Evolutionary conservation across 345 rosid genomes (phyloP).

Genomic region (Eutrema japonicum): DNA sequence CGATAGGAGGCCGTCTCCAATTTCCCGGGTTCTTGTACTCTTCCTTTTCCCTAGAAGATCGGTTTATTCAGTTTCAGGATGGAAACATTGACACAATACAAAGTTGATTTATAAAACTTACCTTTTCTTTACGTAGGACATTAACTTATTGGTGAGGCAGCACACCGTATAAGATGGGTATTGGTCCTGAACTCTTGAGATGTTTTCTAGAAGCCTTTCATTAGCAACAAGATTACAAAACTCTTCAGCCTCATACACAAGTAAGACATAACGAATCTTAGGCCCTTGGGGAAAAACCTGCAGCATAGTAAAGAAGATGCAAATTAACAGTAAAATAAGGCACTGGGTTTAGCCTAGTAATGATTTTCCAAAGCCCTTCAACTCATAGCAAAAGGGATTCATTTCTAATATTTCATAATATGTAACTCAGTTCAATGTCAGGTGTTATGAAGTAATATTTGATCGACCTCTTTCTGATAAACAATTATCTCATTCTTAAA

Average conservation of each 20-base stretch:
- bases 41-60: slow-evolving; percentile 69
- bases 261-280: slow-evolving; percentile 60
- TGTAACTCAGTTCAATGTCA: slow-evolving; percentile 1
- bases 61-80: slow-evolving; percentile 27
- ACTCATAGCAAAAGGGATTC: slow-evolving; percentile 2
- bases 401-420: slow-evolving; percentile 9
- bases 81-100: not conserved
- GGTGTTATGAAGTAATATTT: not conserved
- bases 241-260: slow-evolving; percentile 81
- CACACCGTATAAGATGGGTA: slow-evolving; percentile 86
- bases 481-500: not conserved
- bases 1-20: slow-evolving; percentile 83
- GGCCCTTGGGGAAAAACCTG: slow-evolving; percentile 63
- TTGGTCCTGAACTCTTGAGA: slow-evolving; percentile 60
- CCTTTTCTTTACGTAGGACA: slow-evolving; percentile 81
- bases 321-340: slow-evolving; percentile 11
- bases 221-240: slow-evolving; percentile 73
- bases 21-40: slow-evolving; percentile 71
- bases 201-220: slow-evolving; percentile 59
- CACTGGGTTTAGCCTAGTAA: not conserved
- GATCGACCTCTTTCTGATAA: not conserved
- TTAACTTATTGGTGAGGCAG: slow-evolving; percentile 81
- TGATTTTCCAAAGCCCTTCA: slow-evolving; percentile 1
- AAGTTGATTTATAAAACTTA: slow-evolving; percentile 40
- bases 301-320: slow-evolving; percentile 41